A percentile compares a stretch with the other conserved stretches of the same genome.
Conservation (phyloP, 768 basidiomycete genomes). For the Kwoniella heveanensis region DNA sequence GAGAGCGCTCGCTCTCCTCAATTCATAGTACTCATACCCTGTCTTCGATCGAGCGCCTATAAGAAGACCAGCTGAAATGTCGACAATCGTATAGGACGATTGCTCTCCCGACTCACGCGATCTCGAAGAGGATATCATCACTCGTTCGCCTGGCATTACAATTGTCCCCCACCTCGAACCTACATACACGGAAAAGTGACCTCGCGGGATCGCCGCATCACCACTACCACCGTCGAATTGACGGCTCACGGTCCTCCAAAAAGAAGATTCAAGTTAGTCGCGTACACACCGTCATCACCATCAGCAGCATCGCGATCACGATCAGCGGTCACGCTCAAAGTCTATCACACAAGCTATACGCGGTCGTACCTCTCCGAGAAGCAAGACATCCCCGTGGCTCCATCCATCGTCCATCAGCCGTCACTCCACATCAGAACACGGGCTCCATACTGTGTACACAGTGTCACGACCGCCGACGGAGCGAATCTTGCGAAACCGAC, state of each 20-base stretch:
- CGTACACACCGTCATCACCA: neutral
- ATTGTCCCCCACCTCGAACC: neutral
- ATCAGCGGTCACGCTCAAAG: neutral
- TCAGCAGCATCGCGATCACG: neutral
- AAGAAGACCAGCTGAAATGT: too few relatives aligned
- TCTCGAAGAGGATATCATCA: neutral
- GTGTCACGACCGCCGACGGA: neutral
- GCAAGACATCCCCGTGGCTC: neutral
- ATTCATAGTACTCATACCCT: neutral
- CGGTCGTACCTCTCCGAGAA: neutral
- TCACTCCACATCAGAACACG: neutral
- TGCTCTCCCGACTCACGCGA: neutral
- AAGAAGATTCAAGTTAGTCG: neutral
- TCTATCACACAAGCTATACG: neutral
- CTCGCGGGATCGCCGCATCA: neutral
- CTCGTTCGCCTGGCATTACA: neutral
- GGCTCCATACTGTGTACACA: neutral
- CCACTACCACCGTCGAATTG: too few relatives aligned
- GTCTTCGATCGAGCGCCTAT: neutral
- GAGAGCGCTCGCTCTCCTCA: neutral
- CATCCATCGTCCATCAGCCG: neutral
- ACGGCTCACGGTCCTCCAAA: neutral
- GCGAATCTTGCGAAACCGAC: neutral
- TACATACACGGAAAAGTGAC: neutral
- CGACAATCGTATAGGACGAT: neutral